Evolutionary conservation across 495 filamentous ascomycete species (phyloP).

Genomic region (Podospora comata): DNA sequence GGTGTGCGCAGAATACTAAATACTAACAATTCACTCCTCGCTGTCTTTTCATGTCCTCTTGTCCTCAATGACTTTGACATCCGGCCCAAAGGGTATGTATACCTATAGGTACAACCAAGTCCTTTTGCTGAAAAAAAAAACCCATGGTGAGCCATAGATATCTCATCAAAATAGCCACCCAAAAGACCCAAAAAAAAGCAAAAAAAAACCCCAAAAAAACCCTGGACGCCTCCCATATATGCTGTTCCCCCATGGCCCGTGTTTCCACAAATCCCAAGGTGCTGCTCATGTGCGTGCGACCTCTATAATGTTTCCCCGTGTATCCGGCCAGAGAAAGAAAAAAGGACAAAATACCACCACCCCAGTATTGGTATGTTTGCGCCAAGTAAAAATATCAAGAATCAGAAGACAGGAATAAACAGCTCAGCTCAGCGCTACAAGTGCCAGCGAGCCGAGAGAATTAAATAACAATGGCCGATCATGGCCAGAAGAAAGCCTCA

Average conservation of each 20-base stretch:
- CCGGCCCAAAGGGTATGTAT: background rate
- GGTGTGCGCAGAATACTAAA: background rate
- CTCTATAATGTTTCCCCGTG: conserved; percentile 6
- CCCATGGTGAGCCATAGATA: background rate
- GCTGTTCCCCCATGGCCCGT: background rate
- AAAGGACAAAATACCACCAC: background rate
- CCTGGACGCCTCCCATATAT: conserved; percentile 10
- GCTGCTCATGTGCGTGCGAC: conserved; percentile 21
- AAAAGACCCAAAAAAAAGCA: conserved; percentile 3
- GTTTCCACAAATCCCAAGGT: conserved; percentile 14
- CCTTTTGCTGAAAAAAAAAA: background rate
- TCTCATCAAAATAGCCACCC: conserved; percentile 7
- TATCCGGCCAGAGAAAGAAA: background rate
- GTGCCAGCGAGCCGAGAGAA: background rate
- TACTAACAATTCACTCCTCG: background rate
- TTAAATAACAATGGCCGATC: background rate
- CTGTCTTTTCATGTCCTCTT: too few relatives aligned
- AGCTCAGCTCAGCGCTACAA: background rate
- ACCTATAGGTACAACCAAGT: background rate
- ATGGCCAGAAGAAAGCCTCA: conserved; percentile 16
- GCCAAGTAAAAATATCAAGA: background rate
- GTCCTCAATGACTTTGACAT: background rate
- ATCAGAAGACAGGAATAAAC: conserved; percentile 7
- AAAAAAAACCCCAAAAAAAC: conserved; percentile 9
- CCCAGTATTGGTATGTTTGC: background rate